phyloP scores from a whole-genome alignment of 129 eudicot species.

The Kitagawia praeruptora region DNA sequence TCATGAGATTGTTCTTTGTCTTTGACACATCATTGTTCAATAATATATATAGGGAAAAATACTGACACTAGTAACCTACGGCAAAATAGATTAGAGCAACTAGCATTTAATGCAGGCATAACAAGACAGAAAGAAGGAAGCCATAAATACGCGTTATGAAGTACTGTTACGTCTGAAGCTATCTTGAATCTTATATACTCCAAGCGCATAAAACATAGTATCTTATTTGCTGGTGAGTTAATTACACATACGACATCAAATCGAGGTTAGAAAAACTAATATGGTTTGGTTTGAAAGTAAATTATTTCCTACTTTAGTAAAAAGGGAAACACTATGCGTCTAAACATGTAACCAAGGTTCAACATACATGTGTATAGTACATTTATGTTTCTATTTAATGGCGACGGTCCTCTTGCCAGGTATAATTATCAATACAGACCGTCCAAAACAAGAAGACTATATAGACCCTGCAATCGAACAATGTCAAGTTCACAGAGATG shows the following conservation, averaged over 20 bases:
- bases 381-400: not conserved
- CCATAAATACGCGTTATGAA: not conserved
- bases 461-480: too few relatives aligned
- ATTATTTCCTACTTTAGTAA: not conserved
- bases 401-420: not conserved
- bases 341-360: not conserved
- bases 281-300: not conserved
- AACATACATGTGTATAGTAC: not conserved
- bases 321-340: not conserved
- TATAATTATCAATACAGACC: too few relatives aligned
- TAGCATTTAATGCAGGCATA: not conserved
- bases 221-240: not conserved
- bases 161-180: not conserved
- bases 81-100: not conserved
- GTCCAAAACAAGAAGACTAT: too few relatives aligned
- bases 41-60: not conserved
- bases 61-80: not conserved
- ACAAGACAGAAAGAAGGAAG: slow-evolving; percentile 1
- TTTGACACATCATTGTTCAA: not conserved
- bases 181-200: not conserved
- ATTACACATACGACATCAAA: not conserved
- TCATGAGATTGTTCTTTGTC: not conserved
- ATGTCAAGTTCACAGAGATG: too few relatives aligned
- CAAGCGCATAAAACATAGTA: not conserved
- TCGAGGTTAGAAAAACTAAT: not conserved